Evolutionary conservation across 2,329 filamentous ascomycete genomes (phyloP).

Genomic region (Aspergillus quadrilineatus): DNA sequence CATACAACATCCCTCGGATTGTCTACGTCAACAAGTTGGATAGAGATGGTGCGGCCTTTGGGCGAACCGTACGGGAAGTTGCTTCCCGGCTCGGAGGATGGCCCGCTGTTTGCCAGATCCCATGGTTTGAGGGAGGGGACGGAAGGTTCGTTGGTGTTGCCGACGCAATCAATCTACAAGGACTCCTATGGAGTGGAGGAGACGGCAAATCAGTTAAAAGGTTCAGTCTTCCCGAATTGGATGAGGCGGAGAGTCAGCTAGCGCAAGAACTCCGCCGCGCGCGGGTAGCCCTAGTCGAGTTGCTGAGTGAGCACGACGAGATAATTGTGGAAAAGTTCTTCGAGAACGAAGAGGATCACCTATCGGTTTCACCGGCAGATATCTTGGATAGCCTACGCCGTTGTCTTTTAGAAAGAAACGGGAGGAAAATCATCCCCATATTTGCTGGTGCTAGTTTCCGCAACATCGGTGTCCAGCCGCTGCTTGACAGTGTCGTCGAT

Average conservation of each 20-base stretch:
- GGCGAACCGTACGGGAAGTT: slow-evolving; percentile 80
- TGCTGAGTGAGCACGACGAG: slow-evolving; percentile 86
- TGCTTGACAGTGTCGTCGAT: slow-evolving; percentile 85
- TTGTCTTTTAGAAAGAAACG: slow-evolving; percentile 62
- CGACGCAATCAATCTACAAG: slow-evolving; percentile 74
- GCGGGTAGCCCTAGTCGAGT: slow-evolving; percentile 74
- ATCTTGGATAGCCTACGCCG: slow-evolving; percentile 74
- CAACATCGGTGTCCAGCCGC: slow-evolving; percentile 88
- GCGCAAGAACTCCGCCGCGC: slow-evolving; percentile 71
- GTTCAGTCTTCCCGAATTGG: slow-evolving; percentile 56
- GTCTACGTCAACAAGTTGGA: slow-evolving; percentile 84
- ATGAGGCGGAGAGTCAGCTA: slow-evolving; percentile 50
- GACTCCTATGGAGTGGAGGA: slow-evolving; percentile 69
- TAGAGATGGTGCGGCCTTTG: slow-evolving; percentile 77
- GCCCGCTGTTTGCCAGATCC: slow-evolving; percentile 91
- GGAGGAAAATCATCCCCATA: slow-evolving; percentile 73
- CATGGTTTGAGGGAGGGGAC: slow-evolving; percentile 77
- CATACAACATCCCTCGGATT: slow-evolving; percentile 79
- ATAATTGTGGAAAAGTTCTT: slow-evolving; percentile 80
- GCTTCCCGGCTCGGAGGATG: slow-evolving; percentile 75
- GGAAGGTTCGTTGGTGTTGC: slow-evolving; percentile 79
- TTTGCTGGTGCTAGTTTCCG: slow-evolving; percentile 91
- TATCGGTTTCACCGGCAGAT: slow-evolving; percentile 62
- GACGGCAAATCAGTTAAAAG: slow-evolving; percentile 64
- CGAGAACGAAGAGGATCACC: slow-evolving; percentile 70